Base-by-base conservation (phyloP, 2,329 filamentous ascomycete genomes). In the Pseudogymnoascus sp. region DNA sequence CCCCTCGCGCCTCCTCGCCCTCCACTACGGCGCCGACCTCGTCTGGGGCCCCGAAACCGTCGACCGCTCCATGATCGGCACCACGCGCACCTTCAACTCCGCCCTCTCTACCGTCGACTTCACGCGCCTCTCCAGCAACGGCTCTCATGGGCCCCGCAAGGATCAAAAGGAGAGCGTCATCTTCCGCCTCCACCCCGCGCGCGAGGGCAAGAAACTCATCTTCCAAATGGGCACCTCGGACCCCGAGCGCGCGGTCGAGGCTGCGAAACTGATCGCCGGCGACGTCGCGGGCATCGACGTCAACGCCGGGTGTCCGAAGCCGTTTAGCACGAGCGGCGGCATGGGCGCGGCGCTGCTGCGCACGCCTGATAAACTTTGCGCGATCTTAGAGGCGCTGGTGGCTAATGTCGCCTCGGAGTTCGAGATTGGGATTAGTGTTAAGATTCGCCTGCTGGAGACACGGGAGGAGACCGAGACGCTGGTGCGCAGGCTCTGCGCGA, bases 41-140 rank as follows among this genome's bases (percentile, higher is more conserved):
- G 95, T 99, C 68, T 99, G 95, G 93, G 93, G 95, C 11, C 95
- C 95, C 31, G 95, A 99, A 76, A 97, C 93, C 3, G 88, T 99
- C 70, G 95, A 99, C 76, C 86, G 88, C 73, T 87, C 93, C 63
- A 87, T 99, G 75, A 96, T 97, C 72, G 95, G 95, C 65, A 91
- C 91, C 11, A 88, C 84, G 25, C 85, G 93, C 66, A 86, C 85
- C 65, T 80, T 89, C 68, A 96, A 97, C 75, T 81, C 88, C 16
- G 80, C 83, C 49, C 91, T 90, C 5, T 84, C 84, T 64, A 95
- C 89, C 23, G 83, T 99, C 72, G 93, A 97, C 73, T 99, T 90
- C 82, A 88, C 86, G 36, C 87, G 93, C 65, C 74, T 85, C 28
- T 85, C 90, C 3, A 92, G 89, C 12, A 88, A 91, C 69, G 85